Evolutionary conservation across 2,329 filamentous ascomycete species (phyloP), one percentile per base, ranked within the genome.

Genomic region (Trichoderma hamatum): DNA sequence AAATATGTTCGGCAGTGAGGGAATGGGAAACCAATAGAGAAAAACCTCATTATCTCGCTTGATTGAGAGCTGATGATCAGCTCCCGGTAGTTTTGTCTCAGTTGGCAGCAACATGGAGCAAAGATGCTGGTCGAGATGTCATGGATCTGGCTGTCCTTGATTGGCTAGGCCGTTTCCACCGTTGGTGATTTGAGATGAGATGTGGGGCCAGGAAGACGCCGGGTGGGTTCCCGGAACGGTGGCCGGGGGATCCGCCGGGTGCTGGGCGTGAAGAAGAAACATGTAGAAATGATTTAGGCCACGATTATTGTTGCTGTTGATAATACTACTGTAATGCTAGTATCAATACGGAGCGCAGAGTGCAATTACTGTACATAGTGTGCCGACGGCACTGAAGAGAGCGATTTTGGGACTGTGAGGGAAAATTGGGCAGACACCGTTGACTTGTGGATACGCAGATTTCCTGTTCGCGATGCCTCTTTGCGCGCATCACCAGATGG

Each of bases 1-100:
- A 39, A n/a, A 43, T 19, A 3, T n/a, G 36, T 43, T 43, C 36
- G 16, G 16, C 39, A 49, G 10, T 24, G 46, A 49, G 43, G 36
- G 39, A 21, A 26, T 30, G 21, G 16, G 13, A 64, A 55, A 13
- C 21, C 39, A 55, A 26, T 54, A 32, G 6, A 36, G 34, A 36
- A 28, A 54, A n/a, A 30, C 61, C 43, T 52, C 30, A n/a, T 21
- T 64, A 64, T 64, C 39, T 64, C 61, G 61, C 32, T 64, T 55
- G 61, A 55, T 64, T 13, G 36, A 34, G 32, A 64, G 61, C 61
- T 64, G 61, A 24, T 64, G 61, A 52, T 54, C 61, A 49, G 49
- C 49, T 64, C 30, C 52, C 61, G 49, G 61, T 36, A 54, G 49
- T 39, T 10, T 16, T 26, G 24, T 36, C 26, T 55, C 26, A 30